These are phyloP conservation scores for Leucaena leucocephala DNA, from an alignment of 306 rosid species.

Conservation along the genomic window DNA sequence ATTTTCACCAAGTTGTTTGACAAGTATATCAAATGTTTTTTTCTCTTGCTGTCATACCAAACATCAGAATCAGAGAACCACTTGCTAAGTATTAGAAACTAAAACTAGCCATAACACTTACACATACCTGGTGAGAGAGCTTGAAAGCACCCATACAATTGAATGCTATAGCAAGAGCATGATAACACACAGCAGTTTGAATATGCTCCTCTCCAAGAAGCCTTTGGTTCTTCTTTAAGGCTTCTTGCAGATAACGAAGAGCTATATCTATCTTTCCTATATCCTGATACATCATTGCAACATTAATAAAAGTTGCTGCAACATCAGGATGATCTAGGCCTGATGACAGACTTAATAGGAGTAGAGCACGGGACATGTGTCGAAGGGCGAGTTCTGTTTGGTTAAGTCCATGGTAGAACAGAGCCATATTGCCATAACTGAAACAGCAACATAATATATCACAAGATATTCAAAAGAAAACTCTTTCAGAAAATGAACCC, in stretches of 20 bases:
- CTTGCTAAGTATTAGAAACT: not conserved
- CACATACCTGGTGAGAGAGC: conserved; percentile 92
- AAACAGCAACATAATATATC: conserved; percentile 36
- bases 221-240: conserved; percentile 93
- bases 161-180: conserved; percentile 95
- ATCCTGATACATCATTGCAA: conserved; percentile 99
- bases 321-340: conserved; percentile 99
- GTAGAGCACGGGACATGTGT: conserved; percentile 97
- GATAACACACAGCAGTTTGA: conserved; percentile 99
- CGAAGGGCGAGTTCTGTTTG: conserved; percentile 95
- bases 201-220: conserved; percentile 98
- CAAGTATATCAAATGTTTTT: conserved; percentile 90
- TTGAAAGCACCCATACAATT: conserved; percentile 98
- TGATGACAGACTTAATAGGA: conserved; percentile 86
- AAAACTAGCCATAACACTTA: not conserved
- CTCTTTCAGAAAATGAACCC: not conserved
- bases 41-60: conserved; percentile 80
- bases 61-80: conserved; percentile 34
- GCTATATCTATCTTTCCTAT: conserved; percentile 96
- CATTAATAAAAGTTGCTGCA: conserved; percentile 91
- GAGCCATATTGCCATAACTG: conserved; percentile 99
- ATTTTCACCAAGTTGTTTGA: conserved; percentile 96
- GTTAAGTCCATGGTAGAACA: conserved; percentile 94
- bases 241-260: conserved; percentile 99
- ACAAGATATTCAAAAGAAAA: conserved; percentile 25